Base-by-base conservation (phyloP, 1,139 yeast species). In the Meyerozyma athensensis region DNA sequence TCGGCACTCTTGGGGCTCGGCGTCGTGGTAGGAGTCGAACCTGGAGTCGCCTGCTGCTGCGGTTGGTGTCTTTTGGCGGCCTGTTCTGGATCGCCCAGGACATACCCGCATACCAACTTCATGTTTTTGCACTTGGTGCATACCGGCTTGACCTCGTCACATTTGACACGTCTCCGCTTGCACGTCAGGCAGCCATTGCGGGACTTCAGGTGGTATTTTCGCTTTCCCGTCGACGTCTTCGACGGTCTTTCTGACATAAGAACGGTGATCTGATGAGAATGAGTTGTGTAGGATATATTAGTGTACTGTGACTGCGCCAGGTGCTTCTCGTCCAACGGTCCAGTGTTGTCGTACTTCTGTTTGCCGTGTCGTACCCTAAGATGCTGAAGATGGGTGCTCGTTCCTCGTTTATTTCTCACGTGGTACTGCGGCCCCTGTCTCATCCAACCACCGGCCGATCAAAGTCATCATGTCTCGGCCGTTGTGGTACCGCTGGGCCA, bases 111-210 rank as follows among this genome's bases (percentile, higher is more conserved):
- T 22, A 76, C 83, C 28, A 90, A 67, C 28, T 82, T 82, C 77
- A 89, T 74, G 46, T 85, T 81, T 40, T 68, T 62, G 59, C 97
- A 90, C 59, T 87, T 87, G 20, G 68, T 68, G 58, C 97, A 90
- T 12, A 67, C 56, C 0, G 97, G 97, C 48, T 79, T 83, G 0
- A 70, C 67, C 58, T 90, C 97, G 57, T 90, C 97, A 66, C 97
- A 90, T 56, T 90, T 90, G 34, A 90, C 96, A 39, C 97, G 67
- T 49, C 97, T 74, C 48, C 77, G 74, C 54, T 90, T 90, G 61
- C 97, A 90, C 1, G 95, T 86, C 32, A 81, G 74, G 59, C 97
- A 90, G 0, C 97, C 97, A 37, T 78, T 77, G 42, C 95, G 72
- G 23, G 95, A 85, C 59, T 90, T 90, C 44, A 81, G 86, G 54